These are phyloP conservation scores for Fallopia convolvulus DNA, from an alignment of 148 eudicot species.

Conservation along the genomic window DNA sequence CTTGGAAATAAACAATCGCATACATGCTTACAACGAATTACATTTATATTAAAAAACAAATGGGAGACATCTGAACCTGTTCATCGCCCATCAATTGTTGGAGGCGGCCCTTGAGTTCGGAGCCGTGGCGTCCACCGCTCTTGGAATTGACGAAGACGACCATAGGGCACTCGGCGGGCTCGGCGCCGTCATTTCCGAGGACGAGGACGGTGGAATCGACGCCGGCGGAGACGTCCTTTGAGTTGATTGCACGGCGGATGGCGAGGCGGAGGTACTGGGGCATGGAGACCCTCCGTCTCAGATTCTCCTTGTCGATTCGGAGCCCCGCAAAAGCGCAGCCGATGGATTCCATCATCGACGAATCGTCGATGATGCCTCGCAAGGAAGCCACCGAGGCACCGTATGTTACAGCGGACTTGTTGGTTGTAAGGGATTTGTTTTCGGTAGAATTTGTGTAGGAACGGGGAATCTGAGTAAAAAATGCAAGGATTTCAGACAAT, in stretches of 20 bases:
- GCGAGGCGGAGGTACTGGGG: constrained; percentile 49
- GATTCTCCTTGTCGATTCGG: constrained; percentile 30
- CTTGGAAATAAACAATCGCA: neutral
- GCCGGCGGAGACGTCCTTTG: constrained; percentile 27
- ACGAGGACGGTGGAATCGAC: constrained; percentile 5
- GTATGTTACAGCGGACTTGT: too few species aligned
- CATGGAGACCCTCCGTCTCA: constrained; percentile 30
- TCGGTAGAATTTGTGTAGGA: neutral
- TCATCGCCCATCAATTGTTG: constrained; percentile 11
- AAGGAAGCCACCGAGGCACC: too few species aligned
- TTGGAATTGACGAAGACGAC: constrained; percentile 73
- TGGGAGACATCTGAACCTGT: neutral
- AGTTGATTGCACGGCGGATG: constrained; percentile 37
- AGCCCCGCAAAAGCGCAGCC: constrained; percentile 30
- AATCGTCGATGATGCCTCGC: neutral
- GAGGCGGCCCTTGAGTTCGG: constrained; percentile 4
- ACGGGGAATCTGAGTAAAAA: neutral
- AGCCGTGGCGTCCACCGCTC: constrained; percentile 63
- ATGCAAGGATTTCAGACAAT: neutral
- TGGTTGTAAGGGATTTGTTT: neutral
- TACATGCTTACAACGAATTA: neutral
- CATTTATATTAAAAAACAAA: neutral
- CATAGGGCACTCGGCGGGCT: constrained; percentile 43
- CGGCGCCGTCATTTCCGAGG: constrained; percentile 20
- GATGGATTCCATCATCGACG: constrained; percentile 42